Percentiles rank a stretch among this genome's conserved stretches.
Conservation (phyloP, 179 eudicot species). For the Carnegiea gigantea region DNA sequence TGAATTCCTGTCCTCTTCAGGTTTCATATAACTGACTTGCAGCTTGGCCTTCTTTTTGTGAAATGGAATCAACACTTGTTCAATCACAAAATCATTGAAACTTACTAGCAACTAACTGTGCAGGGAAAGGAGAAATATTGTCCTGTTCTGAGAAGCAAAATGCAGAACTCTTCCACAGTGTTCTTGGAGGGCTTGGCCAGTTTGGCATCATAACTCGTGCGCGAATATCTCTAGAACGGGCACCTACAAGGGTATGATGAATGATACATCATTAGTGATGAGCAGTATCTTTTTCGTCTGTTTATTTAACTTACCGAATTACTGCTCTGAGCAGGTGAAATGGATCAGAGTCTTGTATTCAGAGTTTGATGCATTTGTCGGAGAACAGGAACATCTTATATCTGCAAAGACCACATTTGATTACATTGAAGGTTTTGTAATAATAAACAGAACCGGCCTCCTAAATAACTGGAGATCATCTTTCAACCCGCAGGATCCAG, state of each 20-base stretch:
- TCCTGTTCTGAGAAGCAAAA: constrained; percentile 60
- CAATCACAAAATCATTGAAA: neutral
- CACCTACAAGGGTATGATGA: constrained; percentile 51
- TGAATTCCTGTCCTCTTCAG: neutral
- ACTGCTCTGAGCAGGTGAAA: constrained; percentile 50
- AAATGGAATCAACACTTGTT: constrained; percentile 10
- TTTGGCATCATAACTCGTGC: constrained; percentile 72
- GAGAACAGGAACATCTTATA: constrained; percentile 68
- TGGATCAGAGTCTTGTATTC: constrained; percentile 83
- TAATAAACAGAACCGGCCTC: constrained; percentile 58
- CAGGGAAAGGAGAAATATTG: constrained; percentile 66
- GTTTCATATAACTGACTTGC: neutral
- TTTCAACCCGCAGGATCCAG: constrained; percentile 68
- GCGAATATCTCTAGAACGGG: constrained; percentile 56
- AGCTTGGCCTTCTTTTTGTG: constrained; percentile 21
- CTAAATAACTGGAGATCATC: constrained; percentile 74
- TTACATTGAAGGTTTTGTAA: constrained; percentile 77
- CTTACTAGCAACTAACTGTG: constrained; percentile 20
- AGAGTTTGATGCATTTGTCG: constrained; percentile 55
- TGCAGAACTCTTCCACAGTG: constrained; percentile 61
- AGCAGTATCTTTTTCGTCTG: neutral
- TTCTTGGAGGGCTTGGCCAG: constrained; percentile 81
- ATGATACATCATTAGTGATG: neutral
- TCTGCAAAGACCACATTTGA: constrained; percentile 55
- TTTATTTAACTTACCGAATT: neutral